Percentiles rank a stretch among this genome's conserved stretches.
Conservation (phyloP, 2,329 filamentous ascomycete genomes). For the Fusarium xyrophilum region DNA sequence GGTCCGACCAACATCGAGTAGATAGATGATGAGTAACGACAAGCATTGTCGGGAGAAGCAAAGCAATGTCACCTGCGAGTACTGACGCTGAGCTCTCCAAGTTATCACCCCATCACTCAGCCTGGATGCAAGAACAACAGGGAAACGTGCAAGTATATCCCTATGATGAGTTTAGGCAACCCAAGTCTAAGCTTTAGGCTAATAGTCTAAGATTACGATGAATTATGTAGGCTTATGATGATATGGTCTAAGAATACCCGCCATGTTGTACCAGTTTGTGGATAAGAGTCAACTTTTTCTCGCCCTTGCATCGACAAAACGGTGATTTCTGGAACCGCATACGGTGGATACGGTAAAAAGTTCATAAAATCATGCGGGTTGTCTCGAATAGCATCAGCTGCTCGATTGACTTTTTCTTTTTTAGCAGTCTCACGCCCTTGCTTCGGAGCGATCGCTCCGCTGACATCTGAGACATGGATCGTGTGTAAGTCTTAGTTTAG, state of each 20-base stretch:
- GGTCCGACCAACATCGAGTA: background rate
- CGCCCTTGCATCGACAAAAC: background rate
- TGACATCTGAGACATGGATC: conserved; percentile 9
- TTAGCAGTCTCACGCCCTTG: background rate
- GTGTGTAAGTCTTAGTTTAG: conserved; percentile 6
- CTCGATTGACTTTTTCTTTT: background rate
- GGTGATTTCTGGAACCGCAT: background rate
- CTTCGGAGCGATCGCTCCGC: conserved; percentile 17
- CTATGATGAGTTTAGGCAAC: background rate
- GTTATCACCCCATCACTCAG: background rate
- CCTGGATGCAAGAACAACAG: background rate
- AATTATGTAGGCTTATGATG: background rate
- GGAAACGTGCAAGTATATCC: background rate
- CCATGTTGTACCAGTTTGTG: background rate
- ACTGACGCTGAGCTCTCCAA: background rate
- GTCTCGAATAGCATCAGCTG: conserved; percentile 11
- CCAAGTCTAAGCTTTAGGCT: background rate
- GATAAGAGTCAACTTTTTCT: background rate
- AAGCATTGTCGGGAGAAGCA: background rate
- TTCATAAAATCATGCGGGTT: conserved; percentile 2
- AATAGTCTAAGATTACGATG: too few species aligned
- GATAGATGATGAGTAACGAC: too few species aligned
- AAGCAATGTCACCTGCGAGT: background rate
- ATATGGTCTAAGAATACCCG: background rate
- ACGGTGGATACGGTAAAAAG: background rate